Percentiles rank a stretch among this genome's conserved stretches.
Evolutionary conservation across 164 flowering plant species (phyloP).

Genomic region (Paratinospora sagittata): DNA sequence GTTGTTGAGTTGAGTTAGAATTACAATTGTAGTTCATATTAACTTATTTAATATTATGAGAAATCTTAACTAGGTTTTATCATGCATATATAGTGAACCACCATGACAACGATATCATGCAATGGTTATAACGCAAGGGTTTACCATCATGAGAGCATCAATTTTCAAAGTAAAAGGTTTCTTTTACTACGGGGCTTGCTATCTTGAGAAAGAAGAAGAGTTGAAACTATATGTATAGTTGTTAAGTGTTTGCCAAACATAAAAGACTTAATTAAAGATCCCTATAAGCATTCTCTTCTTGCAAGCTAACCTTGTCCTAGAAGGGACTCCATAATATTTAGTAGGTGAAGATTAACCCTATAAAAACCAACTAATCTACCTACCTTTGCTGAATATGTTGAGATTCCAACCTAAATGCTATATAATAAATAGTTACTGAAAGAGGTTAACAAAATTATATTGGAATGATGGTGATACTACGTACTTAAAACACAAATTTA

Average conservation of each 20-base stretch:
- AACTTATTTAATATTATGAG: too few relatives aligned
- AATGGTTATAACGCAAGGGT: too few relatives aligned
- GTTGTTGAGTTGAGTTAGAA: too few relatives aligned
- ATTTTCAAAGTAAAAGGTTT: too few relatives aligned
- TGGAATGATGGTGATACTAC: not conserved
- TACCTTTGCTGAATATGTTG: constrained; percentile 7
- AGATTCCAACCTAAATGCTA: constrained; percentile 7
- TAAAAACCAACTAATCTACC: constrained; percentile 17
- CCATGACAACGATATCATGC: too few relatives aligned
- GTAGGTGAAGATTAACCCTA: constrained; percentile 13
- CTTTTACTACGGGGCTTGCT: constrained; percentile 1
- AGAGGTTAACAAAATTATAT: not conserved
- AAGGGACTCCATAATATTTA: constrained; percentile 13
- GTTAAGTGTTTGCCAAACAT: not conserved
- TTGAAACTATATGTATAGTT: constrained; percentile 6
- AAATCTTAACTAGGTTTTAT: too few relatives aligned
- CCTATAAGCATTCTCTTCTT: constrained; percentile 2
- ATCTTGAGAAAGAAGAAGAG: not conserved
- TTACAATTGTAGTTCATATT: too few relatives aligned
- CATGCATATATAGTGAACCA: too few relatives aligned
- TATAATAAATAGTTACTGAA: not conserved
- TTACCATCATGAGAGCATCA: too few relatives aligned
- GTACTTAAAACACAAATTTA: not conserved
- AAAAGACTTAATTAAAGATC: constrained; percentile 5
- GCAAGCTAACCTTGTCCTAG: constrained; percentile 15